Percentiles rank a stretch among this genome's conserved stretches.
Conservation (phyloP, 345 rosid genomes). For the Barbarea vulgaris region DNA sequence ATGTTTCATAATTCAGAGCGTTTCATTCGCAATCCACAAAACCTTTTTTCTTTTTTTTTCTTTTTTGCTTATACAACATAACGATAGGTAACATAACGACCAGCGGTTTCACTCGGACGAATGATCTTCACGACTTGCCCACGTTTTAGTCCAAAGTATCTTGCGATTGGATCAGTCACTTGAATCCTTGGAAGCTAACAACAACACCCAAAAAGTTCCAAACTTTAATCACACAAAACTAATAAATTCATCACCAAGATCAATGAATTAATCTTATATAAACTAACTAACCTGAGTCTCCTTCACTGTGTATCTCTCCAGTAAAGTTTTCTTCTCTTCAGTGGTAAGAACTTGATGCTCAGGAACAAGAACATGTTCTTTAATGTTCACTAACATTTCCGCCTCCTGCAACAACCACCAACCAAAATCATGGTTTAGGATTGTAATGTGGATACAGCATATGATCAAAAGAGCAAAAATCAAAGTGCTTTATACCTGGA, state of each 20-base stretch:
- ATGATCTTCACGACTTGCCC: constrained; percentile 78
- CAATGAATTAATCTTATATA: background rate
- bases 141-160: constrained; percentile 68
- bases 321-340: constrained; percentile 79
- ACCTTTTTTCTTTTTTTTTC: background rate
- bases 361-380: constrained; percentile 78
- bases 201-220: background rate
- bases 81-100: constrained; percentile 68
- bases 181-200: constrained; percentile 67
- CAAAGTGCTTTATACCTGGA: constrained; percentile 55
- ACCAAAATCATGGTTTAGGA: background rate
- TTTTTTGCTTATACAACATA: constrained; percentile 51
- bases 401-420: constrained; percentile 53
- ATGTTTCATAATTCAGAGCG: background rate
- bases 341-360: constrained; percentile 72
- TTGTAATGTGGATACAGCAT: background rate
- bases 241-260: background rate
- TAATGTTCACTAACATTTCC: constrained; percentile 71
- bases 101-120: constrained; percentile 73
- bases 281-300: constrained; percentile 66
- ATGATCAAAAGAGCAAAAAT: background rate
- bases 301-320: constrained; percentile 78
- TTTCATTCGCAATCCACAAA: background rate
- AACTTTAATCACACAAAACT: background rate
- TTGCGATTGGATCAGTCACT: constrained; percentile 64